Evolutionary conservation across 1,139 yeast genomes (phyloP).

Genomic region (Hemisphaericaspora xylofermentans): DNA sequence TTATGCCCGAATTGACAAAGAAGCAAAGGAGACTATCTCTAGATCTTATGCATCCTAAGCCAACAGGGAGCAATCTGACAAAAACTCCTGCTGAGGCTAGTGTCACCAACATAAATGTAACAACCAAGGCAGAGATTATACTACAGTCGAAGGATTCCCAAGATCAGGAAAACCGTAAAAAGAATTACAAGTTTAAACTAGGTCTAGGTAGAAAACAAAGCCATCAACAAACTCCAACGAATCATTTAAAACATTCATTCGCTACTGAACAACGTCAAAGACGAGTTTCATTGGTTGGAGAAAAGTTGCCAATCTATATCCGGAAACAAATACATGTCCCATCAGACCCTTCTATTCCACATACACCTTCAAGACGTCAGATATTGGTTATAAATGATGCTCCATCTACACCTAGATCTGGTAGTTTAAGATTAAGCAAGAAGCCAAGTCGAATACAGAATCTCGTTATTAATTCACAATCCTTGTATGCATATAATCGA

Average conservation of each 20-base stretch:
- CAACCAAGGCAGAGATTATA: conserved; percentile 28
- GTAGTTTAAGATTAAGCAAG: conserved; percentile 6
- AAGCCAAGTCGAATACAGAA: conserved; percentile 31
- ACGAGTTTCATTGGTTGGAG: conserved; percentile 39
- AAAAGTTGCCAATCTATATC: conserved; percentile 40
- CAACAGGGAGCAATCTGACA: conserved; percentile 15
- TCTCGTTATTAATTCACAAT: conserved; percentile 38
- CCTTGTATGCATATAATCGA: conserved; percentile 32
- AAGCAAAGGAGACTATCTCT: conserved; percentile 31
- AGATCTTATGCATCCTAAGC: conserved; percentile 28
- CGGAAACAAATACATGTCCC: conserved; percentile 26
- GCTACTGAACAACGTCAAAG: conserved; percentile 13
- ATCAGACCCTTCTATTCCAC: conserved; percentile 10
- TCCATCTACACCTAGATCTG: conserved; percentile 5
- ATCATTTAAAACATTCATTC: conserved; percentile 1
- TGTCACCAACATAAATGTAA: conserved; percentile 36
- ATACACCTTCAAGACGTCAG: conserved; percentile 11
- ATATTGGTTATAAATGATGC: conserved; percentile 5
- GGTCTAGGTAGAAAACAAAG: not conserved
- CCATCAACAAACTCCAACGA: not conserved
- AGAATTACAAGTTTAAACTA: conserved; percentile 2
- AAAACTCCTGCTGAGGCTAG: conserved; percentile 33
- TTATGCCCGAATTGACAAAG: conserved; percentile 23
- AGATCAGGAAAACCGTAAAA: not conserved
- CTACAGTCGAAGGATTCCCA: conserved; percentile 1